Evolutionary conservation across 1,284 basidiomycete genomes (phyloP), one percentile per base, ranked within the genome.

Genomic region (Gastroboletus turbinatus): DNA sequence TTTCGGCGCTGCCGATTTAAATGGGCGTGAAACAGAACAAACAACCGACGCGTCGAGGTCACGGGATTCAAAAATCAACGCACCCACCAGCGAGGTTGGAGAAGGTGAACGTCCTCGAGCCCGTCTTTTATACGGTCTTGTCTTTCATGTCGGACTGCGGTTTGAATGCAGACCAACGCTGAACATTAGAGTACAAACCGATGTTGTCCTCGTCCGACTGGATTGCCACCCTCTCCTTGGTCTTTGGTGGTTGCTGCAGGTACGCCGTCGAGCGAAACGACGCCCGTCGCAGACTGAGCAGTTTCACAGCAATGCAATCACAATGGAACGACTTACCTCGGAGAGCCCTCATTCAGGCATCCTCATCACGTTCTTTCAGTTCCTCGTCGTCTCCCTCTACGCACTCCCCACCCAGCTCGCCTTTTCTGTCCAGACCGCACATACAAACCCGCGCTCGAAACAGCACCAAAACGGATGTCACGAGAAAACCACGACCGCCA

Each of bases 161-260:
- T 46, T 36, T 27, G 1, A 21, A 45, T 44, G 32, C 9, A 25
- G 32, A 44, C 49, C 32, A 3, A 14, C 30, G 11, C 30, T 32
- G 30, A 13, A 13, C 14, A 4, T 11, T 44, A 14, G 55, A 58
- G 35, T 11, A 8, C 50, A 46, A 47, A 36, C 57, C 27, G 33
- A 63, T 69, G 66, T 19, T 68, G 42, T 59, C 67, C 33, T 2
- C 69, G 35, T 63, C 75, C 19, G 82, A 84, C 65, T 90, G 86
- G 87, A 50, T 77, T 10, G 70, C 81, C 17, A 82, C 88, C 4
- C 67, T 92, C 25, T 75, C 81, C 1, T 73, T 90, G 11, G 81
- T 91, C n/a, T 92, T 92, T 64, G 88, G 88, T 6, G 90, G 90
- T 1, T 92, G 90, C 69, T 92, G 90, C 77, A 86, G 84, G 87